phyloP scores from a whole-genome alignment of 176 grass and related monocot genomes.

The Hyparrhenia diplandra region DNA sequence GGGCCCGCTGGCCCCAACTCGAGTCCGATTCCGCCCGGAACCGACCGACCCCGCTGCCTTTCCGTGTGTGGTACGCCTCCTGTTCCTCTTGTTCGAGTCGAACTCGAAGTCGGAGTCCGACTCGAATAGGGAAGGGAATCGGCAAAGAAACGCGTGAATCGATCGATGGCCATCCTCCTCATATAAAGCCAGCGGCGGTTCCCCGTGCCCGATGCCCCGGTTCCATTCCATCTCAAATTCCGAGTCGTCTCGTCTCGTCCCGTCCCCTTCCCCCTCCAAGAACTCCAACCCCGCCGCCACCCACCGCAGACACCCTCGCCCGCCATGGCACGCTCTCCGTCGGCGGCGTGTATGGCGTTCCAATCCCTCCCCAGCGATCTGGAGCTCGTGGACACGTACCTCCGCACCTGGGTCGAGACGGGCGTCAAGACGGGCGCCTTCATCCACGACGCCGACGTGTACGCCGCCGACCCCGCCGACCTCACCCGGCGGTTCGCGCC shows the following conservation, averaged over 20 bases:
- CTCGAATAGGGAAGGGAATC: too few species aligned
- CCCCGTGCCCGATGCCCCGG: too few species aligned
- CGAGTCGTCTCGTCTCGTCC: background rate
- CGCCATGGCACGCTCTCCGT: constrained; percentile 8
- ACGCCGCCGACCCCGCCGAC: constrained; percentile 28
- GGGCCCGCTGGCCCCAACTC: too few species aligned
- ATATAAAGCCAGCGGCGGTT: background rate
- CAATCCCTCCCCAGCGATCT: constrained; percentile 36
- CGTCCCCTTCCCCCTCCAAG: background rate
- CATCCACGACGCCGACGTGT: constrained; percentile 50
- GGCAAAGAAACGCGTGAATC: background rate
- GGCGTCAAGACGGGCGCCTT: constrained; percentile 7
- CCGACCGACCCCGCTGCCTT: background rate
- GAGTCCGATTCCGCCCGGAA: too few species aligned
- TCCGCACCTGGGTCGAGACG: constrained; percentile 20
- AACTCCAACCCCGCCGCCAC: background rate
- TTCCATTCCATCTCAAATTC: background rate
- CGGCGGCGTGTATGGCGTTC: background rate
- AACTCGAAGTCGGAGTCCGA: too few species aligned
- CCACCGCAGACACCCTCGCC: background rate
- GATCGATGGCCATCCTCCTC: background rate
- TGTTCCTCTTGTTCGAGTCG: too few species aligned
- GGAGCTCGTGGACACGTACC: constrained; percentile 32
- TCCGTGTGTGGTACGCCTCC: too few species aligned
- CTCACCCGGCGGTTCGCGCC: constrained; percentile 25